Base-by-base conservation (phyloP, 768 basidiomycete genomes). In the Mycena capillaripes region DNA sequence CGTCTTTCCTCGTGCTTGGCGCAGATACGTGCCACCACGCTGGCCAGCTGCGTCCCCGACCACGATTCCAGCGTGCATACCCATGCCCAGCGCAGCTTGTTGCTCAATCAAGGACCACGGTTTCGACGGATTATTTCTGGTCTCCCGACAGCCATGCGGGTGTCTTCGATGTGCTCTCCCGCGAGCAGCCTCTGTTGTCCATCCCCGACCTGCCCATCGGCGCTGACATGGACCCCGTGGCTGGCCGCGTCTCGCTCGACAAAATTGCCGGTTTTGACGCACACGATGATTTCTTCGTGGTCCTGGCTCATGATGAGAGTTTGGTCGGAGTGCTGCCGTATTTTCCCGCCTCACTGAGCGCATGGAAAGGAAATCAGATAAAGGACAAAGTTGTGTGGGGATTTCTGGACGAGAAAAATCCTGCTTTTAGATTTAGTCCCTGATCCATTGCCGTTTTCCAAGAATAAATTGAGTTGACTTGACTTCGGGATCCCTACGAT, bases 281-380 rank as follows among this genome's bases (percentile, higher is more conserved):
- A 16, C 58, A 75, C 42, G 52, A 36, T 5, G 63, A 75, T 40
- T 66, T 75, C 27, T 64, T 77, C 19, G 71, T 72, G 10, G 32
- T 75, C 3, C 11, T 77, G 23, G 57, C 76, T 34, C 76, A 77
- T 36, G 76, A 77, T 70, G 0, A 21, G 56, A 75, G 65, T 30
- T 36, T 76, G 42, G 19, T 60, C n/a, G 57, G n/a, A 2, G 53
- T 58, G 30, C 11, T 75, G n/a, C 66, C 70, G 14, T 68, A 73
- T 46, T 75, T 72, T 40, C 71, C 74, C 19, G 53, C 29, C n/a
- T 64, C 66, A 27, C 27, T 75, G 38, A 50, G 8, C 30, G 36
- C 56, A 16, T 75, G 74, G 74, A 61, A 65, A 57, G 66, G 36
- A 21, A 27, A 36, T 1, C 38, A 34, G 19, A 25, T 67, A 10